Percentiles rank a stretch among this genome's conserved stretches.
Conservation (phyloP, 2,329 filamentous ascomycete genomes). For the Dendryphion nanum region DNA sequence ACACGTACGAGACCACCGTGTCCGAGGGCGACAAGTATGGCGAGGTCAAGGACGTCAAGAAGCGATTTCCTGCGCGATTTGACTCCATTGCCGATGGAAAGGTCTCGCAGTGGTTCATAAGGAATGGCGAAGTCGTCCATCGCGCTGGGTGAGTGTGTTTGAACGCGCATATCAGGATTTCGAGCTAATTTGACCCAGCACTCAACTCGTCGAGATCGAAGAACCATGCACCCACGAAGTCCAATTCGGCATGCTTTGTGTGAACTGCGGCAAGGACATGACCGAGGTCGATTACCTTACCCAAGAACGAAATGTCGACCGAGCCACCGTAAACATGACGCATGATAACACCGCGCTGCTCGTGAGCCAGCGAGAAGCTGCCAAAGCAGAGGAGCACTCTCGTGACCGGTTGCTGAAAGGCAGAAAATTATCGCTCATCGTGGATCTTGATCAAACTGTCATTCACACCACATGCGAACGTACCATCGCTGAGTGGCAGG, state of each 20-base stretch:
- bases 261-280: conserved; percentile 94
- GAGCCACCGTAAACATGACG: conserved; percentile 90
- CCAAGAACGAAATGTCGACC: conserved; percentile 73
- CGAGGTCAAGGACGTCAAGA: conserved; percentile 67
- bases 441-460: conserved; percentile 96
- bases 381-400: conserved; percentile 77
- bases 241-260: conserved; percentile 88
- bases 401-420: conserved; percentile 78
- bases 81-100: conserved; percentile 81
- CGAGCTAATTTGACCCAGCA: conserved; percentile 37
- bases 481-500: conserved; percentile 93
- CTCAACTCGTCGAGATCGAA: conserved; percentile 71
- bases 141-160: conserved; percentile 38
- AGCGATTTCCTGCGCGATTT: conserved; percentile 74
- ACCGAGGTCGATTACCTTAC: conserved; percentile 83
- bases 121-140: conserved; percentile 61
- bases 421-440: conserved; percentile 86
- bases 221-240: conserved; percentile 89
- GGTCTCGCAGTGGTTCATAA: conserved; percentile 73
- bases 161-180: conserved; percentile 2
- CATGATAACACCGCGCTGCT: conserved; percentile 87
- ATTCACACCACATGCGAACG: conserved; percentile 98
- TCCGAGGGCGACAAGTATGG: conserved; percentile 68
- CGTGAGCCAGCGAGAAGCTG: conserved; percentile 79
- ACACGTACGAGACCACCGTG: conserved; percentile 76